Percentiles rank a stretch among this genome's conserved stretches.
Evolutionary conservation across 75 land plant genomes (phyloP).

Genomic region (Cryptomeria japonica): DNA sequence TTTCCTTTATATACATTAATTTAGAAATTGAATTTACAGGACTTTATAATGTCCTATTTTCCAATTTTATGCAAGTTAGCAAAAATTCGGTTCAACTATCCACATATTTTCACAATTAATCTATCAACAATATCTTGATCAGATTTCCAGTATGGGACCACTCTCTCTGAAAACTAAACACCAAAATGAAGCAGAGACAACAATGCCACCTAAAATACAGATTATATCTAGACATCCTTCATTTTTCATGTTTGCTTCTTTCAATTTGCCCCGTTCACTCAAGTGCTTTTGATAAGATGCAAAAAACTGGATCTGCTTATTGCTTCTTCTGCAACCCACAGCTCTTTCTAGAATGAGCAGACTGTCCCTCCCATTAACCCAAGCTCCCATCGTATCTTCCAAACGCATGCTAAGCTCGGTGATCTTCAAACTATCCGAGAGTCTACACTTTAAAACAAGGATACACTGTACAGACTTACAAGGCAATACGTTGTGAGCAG

Average conservation of each 20-base stretch:
- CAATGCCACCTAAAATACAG: slow-evolving; percentile 16
- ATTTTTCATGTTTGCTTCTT: neutral
- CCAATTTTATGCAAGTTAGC: no score
- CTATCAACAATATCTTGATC: neutral
- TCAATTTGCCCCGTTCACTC: neutral
- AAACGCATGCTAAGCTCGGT: slow-evolving; percentile 62
- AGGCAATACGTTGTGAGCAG: no score
- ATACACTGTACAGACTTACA: slow-evolving; percentile 48
- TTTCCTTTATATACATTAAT: no score
- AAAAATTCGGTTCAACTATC: no score
- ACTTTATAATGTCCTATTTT: no score
- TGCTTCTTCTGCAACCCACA: slow-evolving; percentile 10
- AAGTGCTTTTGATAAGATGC: neutral
- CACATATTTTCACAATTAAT: no score
- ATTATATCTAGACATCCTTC: slow-evolving; percentile 9
- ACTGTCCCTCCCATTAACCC: slow-evolving; percentile 47
- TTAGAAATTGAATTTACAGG: no score
- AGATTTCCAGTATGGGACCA: neutral
- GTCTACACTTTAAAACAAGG: slow-evolving; percentile 40
- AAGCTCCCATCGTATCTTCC: slow-evolving; percentile 68
- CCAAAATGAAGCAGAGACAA: slow-evolving; percentile 12
- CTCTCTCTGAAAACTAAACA: neutral
- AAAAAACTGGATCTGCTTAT: neutral
- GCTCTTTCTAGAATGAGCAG: no score
- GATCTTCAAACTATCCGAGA: slow-evolving; percentile 12